Base-by-base conservation (phyloP, 257 asterid genomes). In the Linaria vulgaris region DNA sequence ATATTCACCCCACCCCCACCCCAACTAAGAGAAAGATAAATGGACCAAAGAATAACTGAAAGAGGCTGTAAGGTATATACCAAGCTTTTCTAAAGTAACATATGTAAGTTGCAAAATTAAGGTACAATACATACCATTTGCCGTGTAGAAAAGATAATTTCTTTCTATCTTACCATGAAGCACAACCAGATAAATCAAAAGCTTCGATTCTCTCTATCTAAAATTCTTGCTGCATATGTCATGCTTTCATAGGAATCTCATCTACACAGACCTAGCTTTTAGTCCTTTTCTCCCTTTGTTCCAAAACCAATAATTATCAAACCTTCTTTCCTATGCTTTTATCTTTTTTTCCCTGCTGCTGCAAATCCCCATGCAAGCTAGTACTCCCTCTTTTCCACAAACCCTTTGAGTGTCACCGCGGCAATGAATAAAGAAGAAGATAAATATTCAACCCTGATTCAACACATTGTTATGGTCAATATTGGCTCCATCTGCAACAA, bases 41-140 rank as follows among this genome's bases (percentile, higher is more conserved):
- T 64, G 80, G 79, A 69, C 78, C 73, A 66, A 37, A 62, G 80
- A 71, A 80, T 77, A 72, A 61, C 77, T 61, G 69, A 76, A 79
- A 72, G 78, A 39, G 43, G 31, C 34, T 30, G 64, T 69, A 69
- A 74, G 76, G 87, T 78, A 80, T 83, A 82, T 81, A 74, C 90
- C 56, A 53, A 76, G 83, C 90, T 79, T 82, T 84, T 77, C 59
- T 74, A 80, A 84, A 84, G 88, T 68, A 74, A 69, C 61, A 66
- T 31, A 49, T 16, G 63, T 68, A 78, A 74, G 82, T 69, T 56
- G 82, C 87, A 85, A 75, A 63, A 31, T 51, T 74, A 76, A 77
- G 80, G 83, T 85, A 77, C 82, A 75, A 65, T 70, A 81, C 74
- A 83, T 76, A 69, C 83, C 84, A 76, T 81, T 78, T 85, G 85